A percentile compares a stretch with the other conserved stretches of the same genome.
Conservation (phyloP, 306 rosid genomes). For the Casuarina cunninghamiana region DNA sequence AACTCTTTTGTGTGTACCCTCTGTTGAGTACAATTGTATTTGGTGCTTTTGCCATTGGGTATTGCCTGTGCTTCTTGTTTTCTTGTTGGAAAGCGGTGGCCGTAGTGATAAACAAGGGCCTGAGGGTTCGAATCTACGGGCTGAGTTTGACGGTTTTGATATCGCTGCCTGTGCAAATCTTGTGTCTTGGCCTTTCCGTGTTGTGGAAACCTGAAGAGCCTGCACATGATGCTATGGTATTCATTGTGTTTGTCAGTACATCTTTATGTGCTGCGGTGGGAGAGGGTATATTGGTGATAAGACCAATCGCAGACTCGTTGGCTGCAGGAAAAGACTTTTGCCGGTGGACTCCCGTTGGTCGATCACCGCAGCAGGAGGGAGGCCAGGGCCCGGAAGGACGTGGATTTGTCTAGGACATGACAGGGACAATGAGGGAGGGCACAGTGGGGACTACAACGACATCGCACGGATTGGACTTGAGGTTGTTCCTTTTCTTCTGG, state of each 20-base stretch:
- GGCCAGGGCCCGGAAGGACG: background rate
- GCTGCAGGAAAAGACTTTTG: conserved; percentile 45
- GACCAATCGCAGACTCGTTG: conserved; percentile 66
- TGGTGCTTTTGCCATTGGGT: conserved; percentile 40
- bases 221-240: conserved; percentile 27
- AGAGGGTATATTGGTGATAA: conserved; percentile 83
- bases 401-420: conserved; percentile 3
- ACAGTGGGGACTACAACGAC: background rate
- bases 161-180: conserved; percentile 54
- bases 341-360: conserved; percentile 12
- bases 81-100: conserved; percentile 64
- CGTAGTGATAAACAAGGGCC: conserved; percentile 67
- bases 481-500: background rate
- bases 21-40: conserved; percentile 46
- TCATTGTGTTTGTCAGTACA: conserved; percentile 50
- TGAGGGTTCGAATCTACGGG: conserved; percentile 48
- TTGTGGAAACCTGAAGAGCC: conserved; percentile 46
- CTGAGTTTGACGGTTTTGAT: conserved; percentile 38
- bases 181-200: conserved; percentile 34
- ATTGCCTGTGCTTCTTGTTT: conserved; percentile 47
- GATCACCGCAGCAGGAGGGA: background rate
- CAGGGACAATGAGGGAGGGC: background rate
- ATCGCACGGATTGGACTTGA: background rate
- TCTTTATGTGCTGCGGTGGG: conserved; percentile 54
- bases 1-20: conserved; percentile 59